Percentiles rank a stretch among this genome's conserved stretches.
phyloP scores from a whole-genome alignment of 2,329 filamentous ascomycete genomes.

The Microdochium bolleyi region DNA sequence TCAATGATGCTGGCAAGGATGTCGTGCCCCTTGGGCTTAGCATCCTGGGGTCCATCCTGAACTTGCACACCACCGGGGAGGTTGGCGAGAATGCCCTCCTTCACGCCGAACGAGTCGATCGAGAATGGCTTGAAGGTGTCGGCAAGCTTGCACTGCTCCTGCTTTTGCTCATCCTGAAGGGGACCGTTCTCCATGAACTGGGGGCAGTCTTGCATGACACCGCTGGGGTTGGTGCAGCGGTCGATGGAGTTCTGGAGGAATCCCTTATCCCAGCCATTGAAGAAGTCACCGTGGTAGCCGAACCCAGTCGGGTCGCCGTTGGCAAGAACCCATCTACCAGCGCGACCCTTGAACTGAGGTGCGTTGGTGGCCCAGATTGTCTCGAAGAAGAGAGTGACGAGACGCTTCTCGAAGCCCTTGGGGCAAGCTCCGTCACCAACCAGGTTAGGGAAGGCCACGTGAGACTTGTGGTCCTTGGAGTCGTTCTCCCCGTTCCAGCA shows the following conservation, averaged over 20 bases:
- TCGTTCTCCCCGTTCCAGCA: conserved; percentile 77
- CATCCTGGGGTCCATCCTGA: conserved; percentile 20
- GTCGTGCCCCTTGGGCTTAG: conserved; percentile 5
- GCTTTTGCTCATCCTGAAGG: conserved; percentile 50
- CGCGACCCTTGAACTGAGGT: conserved; percentile 42
- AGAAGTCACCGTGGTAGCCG: conserved; percentile 75
- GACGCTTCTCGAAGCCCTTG: conserved; percentile 53
- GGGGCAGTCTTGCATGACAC: conserved; percentile 64
- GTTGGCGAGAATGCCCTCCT: conserved; percentile 26
- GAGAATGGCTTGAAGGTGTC: conserved; percentile 38
- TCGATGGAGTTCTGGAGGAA: conserved; percentile 68
- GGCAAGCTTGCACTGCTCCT: conserved; percentile 52
- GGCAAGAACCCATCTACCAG: conserved; percentile 66
- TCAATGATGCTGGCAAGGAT: conserved; percentile 8
- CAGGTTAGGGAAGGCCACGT: conserved; percentile 71
- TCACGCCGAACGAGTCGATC: conserved; percentile 2
- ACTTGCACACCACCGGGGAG: conserved; percentile 60
- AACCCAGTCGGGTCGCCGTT: conserved; percentile 73
- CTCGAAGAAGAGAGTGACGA: conserved; percentile 76
- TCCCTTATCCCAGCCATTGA: conserved; percentile 64
- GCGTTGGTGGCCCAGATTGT: conserved; percentile 71
- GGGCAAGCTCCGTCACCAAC: conserved; percentile 76
- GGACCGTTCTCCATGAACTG: conserved; percentile 48
- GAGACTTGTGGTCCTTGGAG: conserved; percentile 46
- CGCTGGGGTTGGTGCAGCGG: conserved; percentile 64